A percentile compares a stretch with the other conserved stretches of the same genome.
These are phyloP conservation scores for Paraphaeosphaeria minitans DNA, from an alignment of 2,329 filamentous ascomycete species.

Conservation along the genomic window DNA sequence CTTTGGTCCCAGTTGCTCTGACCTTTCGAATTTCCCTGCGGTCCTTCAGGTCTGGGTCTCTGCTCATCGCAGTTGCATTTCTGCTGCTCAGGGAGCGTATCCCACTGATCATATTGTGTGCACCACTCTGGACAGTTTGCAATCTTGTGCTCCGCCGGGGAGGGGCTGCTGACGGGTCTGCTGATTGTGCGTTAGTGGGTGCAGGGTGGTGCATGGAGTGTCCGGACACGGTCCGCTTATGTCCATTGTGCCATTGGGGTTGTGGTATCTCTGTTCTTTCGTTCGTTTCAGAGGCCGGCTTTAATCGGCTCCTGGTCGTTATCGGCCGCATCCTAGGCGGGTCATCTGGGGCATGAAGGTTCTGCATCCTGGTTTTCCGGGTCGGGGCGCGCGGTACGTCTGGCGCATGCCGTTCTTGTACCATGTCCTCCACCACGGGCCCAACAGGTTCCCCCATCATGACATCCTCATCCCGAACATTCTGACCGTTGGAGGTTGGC, in stretches of 20 bases:
- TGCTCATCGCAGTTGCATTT: conserved; percentile 61
- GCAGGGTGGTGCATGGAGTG: conserved; percentile 58
- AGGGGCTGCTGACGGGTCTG: conserved; percentile 51
- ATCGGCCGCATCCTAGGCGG: conserved; percentile 48
- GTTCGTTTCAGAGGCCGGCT: conserved; percentile 47
- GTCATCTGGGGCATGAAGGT: conserved; percentile 41
- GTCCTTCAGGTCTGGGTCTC: conserved; percentile 61
- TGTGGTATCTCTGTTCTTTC: conserved; percentile 46
- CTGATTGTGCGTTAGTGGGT: conserved; percentile 28
- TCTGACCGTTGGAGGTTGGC: conserved; percentile 51
- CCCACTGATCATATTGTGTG: conserved; percentile 55
- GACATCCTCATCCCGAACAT: conserved; percentile 51
- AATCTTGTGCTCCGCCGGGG: conserved; percentile 53
- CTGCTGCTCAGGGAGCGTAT: conserved; percentile 70
- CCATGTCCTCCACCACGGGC: conserved; percentile 36
- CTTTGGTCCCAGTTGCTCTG: conserved; percentile 74
- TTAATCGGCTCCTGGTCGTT: conserved; percentile 46
- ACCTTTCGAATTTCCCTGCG: conserved; percentile 82
- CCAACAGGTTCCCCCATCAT: conserved; percentile 47
- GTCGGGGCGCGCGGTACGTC: conserved; percentile 57
- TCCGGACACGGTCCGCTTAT: conserved; percentile 92
- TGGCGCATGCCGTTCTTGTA: conserved; percentile 29
- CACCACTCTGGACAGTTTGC: conserved; percentile 21
- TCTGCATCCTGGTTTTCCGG: conserved; percentile 46
- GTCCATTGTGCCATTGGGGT: conserved; percentile 56